Evolutionary conservation across 2,329 filamentous ascomycete genomes (phyloP), one percentile per base, ranked within the genome.

Genomic region (Colletotrichum camelliae): DNA sequence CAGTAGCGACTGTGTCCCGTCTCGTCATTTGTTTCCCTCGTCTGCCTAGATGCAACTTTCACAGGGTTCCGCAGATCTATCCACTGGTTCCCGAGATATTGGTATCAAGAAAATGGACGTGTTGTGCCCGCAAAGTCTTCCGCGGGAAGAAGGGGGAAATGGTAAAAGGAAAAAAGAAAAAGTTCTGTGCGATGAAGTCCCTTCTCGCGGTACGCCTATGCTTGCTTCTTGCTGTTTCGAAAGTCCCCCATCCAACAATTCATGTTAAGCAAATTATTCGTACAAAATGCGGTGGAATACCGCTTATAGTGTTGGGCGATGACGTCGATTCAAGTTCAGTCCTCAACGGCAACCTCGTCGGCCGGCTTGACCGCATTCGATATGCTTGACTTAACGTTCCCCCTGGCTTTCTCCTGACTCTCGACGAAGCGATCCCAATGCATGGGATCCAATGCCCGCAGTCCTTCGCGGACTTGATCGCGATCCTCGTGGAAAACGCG

Each of bases 341-440:
- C 88, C 10, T 80, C 81, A 76, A 88, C 83, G 27, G 86, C 87
- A 61, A 83, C 85, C 74, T 88, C 87, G 64, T 88, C 82, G 15
- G 62, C 77, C n/a, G 62, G 68, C 69, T 81, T 79, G 35, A 75
- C 75, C 8, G 77, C 78, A 77, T 82, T 81, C 8, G 82, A 79
- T 58, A 84, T 80, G 31, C 80, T 68, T 27, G 84, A 78, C 67
- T 83, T 85, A 24, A 89, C 87, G 78, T 92, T 92, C 13, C 88
- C 89, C 72, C 87, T 85, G 7, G 90, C 89, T 83, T 91, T 91
- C 80, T 90, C 86, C 83, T 93, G 91, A 48, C 89, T 87, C 83
- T 93, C 91, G 29, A 90, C 88, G 80, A 96, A 91, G 9, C 85
- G 84, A 66, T 90, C 89, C 89, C 94, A 91, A 82, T 94, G 89